Base-by-base conservation (phyloP, 768 basidiomycete genomes). In the Multifurca ochricompacta region DNA sequence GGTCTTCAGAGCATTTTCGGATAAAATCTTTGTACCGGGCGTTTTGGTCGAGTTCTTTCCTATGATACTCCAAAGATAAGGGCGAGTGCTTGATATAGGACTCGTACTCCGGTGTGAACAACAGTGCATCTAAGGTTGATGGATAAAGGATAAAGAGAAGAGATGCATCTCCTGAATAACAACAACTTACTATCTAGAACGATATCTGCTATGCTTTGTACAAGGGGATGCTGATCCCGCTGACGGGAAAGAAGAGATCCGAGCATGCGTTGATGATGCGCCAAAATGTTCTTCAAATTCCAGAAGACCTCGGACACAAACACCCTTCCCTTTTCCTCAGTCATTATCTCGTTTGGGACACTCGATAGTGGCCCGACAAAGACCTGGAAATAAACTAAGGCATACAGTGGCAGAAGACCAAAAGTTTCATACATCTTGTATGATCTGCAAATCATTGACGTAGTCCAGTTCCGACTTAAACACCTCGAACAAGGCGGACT, bases 401-500 rank as follows among this genome's bases (percentile, higher is more conserved):
- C 18, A 50, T 6, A 45, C 31, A 7, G 31, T 25, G 37, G n/a
- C 13, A 7, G 18, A 56, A 10, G 25, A 51, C 6, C 32, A 9
- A 16, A 19, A 9, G 11, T n/a, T 40, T 56, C 67, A 28, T 56
- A 89, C 90, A 66, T 88, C 76, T 70, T 80, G 69, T 59, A 87
- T 70, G 54, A 83, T 67, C 64, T 82, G 76, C 45, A 99, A 69
- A 69, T 97, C 95, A 28, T 77, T 68, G 10, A 92, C 85, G 66
- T 96, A 97, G 56, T 91, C 85, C 58, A 83, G 77, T 70, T 99
- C 96, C 0, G 86, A 83, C 67, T 90, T 85, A 68, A 97, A 83
- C 21, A 95, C 70, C 66, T 98, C 94, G 61, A 93, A 94, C 6
- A 99, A 76, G 35, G 83, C 80, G 23, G 82, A 87, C 67, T 97